Evolutionary conservation across 371 early-diverging fungal genomes (phyloP), one percentile per base, ranked within the genome.

Genomic region (Rhizopus sp.): DNA sequence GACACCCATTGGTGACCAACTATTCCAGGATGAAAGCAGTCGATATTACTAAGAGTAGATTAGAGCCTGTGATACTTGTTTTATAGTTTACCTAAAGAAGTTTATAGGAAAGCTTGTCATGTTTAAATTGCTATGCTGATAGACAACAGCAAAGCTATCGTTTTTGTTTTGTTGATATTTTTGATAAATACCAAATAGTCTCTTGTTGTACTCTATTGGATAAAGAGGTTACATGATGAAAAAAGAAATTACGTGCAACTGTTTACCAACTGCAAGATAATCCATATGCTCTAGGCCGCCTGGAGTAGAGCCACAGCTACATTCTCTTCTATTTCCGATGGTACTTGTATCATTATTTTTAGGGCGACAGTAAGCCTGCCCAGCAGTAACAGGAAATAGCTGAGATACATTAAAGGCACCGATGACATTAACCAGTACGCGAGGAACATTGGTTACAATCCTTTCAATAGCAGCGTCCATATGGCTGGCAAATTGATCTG

Each of bases 321-420:
- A 62, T 12, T 57, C 57, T 10, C 16, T 3, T 16, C 23, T 10
- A 32, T 56, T 48, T 16, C 47, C 38, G 5, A 29, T n/a, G 15
- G 40, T 23, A 9, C 32, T 57, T 17, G 35, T 41, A 7, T 34
- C 44, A 10, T 48, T n/a, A 9, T 46, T 42, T 17, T 31, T 16
- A 12, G 37, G 41, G 10, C 49, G 41, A 45, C 62, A 66, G 23
- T 64, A 60, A 1, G 54, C 38, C 29, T 62, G 57, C 17, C 53
- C 53, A 6, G 54, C 62, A 2, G 60, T 57, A 3, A 69, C 31
- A 23, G 59, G 58, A 16, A 58, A 65, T 1, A 69, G 33, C n/a
- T 62, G 53, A 13, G 70, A 66, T 1, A 69, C 63, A n/a, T 62
- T 62, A 7, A 69, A 65, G 7, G 62, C 50, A 8, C 66, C 60